Evolutionary conservation across 1,284 basidiomycete species (phyloP).

Genomic region (Coniophora puteana): DNA sequence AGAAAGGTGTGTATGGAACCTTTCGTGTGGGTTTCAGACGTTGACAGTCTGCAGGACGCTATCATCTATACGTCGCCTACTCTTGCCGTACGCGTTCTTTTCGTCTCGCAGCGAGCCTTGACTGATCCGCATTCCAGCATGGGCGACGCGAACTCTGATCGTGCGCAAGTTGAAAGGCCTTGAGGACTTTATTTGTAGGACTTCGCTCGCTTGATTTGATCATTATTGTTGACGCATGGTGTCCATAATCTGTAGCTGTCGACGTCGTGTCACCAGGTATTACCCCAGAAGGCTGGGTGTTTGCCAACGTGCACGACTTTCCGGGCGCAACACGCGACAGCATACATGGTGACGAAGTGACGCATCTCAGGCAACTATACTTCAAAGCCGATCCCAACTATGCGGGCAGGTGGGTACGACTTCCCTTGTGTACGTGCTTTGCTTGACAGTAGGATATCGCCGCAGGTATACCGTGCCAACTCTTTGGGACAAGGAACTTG

Average conservation of each 20-base stretch:
- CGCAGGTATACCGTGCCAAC: constrained; percentile 92
- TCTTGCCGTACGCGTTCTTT: too few species aligned
- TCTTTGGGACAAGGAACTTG: constrained; percentile 89
- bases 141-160: constrained; percentile 93
- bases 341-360: constrained; percentile 52
- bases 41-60: too few species aligned
- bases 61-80: too few species aligned
- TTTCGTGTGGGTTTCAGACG: too few species aligned
- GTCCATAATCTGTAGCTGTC: constrained; percentile 41
- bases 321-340: constrained; percentile 73
- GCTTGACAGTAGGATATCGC: too few species aligned
- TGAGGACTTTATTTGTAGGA: constrained; percentile 76
- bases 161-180: constrained; percentile 89
- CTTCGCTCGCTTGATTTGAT: neutral
- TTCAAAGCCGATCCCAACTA: constrained; percentile 73
- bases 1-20: constrained; percentile 58
- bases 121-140: constrained; percentile 47
- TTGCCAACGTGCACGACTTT: constrained; percentile 72
- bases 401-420: constrained; percentile 54
- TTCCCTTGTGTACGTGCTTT: neutral
- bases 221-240: constrained; percentile 1
- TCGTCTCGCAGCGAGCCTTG: too few species aligned
- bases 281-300: constrained; percentile 86
- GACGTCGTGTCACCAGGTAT: constrained; percentile 86
- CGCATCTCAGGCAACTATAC: constrained; percentile 87